Percentiles rank a stretch among this genome's conserved stretches.
Evolutionary conservation across 352 stramenopile genomes (phyloP).

Genomic region (Phytophthora megakarya): DNA sequence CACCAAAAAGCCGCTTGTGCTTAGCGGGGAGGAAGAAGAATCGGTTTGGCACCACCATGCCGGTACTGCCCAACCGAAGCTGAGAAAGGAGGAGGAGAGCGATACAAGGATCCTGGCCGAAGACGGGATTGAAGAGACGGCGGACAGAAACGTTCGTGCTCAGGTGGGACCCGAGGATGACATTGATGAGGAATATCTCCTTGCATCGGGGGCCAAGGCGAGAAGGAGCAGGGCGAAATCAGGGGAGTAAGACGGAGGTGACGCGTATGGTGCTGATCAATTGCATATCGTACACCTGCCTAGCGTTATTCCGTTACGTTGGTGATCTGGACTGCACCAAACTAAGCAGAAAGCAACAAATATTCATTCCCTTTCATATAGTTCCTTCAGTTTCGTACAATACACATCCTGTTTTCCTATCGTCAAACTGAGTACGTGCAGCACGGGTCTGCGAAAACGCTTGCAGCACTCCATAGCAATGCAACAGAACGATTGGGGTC

Average conservation of each 20-base stretch:
- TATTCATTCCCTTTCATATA: neutral
- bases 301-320: too few species aligned
- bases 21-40: too few species aligned
- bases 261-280: too few species aligned
- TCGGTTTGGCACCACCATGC: too few species aligned
- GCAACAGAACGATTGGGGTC: constrained; percentile 13
- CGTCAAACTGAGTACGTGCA: neutral
- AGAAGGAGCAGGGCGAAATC: too few species aligned
- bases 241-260: too few species aligned
- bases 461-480: neutral
- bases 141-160: neutral
- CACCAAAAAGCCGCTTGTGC: too few species aligned
- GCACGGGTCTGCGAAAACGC: neutral
- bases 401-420: neutral
- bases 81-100: neutral
- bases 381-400: neutral
- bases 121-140: constrained; percentile 21
- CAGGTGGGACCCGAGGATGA: neutral
- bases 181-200: neutral
- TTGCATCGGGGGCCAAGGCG: too few species aligned
- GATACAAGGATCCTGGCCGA: constrained; percentile 9
- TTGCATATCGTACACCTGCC: too few species aligned
- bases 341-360: too few species aligned
- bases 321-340: too few species aligned
- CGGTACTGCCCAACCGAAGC: too few species aligned